phyloP scores from a whole-genome alignment of 495 filamentous ascomycete genomes.

The Amphirosellinia nigrospora region DNA sequence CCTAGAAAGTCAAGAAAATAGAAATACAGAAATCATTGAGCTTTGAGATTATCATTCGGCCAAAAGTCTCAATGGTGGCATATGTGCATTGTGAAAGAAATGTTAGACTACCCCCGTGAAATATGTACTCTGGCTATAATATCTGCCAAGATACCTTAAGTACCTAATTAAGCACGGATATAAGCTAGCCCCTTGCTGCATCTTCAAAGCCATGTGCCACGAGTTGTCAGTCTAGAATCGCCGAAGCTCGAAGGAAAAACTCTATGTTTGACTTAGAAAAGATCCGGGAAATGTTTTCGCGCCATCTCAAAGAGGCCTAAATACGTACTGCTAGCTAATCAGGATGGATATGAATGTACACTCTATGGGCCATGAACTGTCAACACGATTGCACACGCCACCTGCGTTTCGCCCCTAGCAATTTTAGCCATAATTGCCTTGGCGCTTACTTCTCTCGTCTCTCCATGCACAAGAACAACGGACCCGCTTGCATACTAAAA shows the following conservation, averaged over 20 bases:
- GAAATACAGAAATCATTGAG: not conserved
- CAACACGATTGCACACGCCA: not conserved
- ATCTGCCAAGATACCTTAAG: not conserved
- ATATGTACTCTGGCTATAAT: not conserved
- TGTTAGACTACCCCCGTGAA: not conserved
- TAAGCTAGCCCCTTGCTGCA: not conserved
- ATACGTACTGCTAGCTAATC: not conserved
- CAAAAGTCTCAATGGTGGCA: not conserved
- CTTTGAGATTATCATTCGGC: not conserved
- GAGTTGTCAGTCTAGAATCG: not conserved
- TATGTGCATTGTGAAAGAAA: too few relatives aligned
- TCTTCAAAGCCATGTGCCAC: not conserved
- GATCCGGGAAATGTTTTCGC: not conserved
- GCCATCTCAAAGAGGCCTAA: not conserved
- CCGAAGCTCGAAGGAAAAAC: not conserved
- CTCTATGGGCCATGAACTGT: not conserved
- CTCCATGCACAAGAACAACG: not conserved
- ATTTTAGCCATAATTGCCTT: not conserved
- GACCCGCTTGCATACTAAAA: not conserved
- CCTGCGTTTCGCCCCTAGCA: not conserved
- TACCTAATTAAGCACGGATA: not conserved
- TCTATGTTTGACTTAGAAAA: not conserved
- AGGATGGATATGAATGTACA: not conserved
- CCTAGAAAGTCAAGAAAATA: not conserved
- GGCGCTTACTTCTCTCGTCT: not conserved